Conservation (phyloP, 2,329 filamentous ascomycete species). For the Alternaria incomplexa region DNA sequence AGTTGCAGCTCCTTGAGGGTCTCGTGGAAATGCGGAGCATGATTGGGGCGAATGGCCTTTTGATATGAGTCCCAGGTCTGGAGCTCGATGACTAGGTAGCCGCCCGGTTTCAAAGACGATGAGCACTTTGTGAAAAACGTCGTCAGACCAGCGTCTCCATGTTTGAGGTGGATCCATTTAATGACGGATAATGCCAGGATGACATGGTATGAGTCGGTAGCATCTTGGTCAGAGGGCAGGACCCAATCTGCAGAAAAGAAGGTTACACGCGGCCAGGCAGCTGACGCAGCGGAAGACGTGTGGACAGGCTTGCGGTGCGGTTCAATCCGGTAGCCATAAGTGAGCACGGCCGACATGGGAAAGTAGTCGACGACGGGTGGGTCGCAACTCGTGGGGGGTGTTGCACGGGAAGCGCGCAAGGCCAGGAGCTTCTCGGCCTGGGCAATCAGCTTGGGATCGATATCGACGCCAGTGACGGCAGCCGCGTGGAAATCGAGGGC, state of each 20-base stretch:
- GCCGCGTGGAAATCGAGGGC: constrained; percentile 47
- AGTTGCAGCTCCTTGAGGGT: constrained; percentile 32
- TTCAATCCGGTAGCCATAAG: constrained; percentile 41
- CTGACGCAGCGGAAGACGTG: constrained; percentile 18
- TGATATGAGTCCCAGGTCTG: constrained; percentile 47
- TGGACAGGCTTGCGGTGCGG: constrained; percentile 21
- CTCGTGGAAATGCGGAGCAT: constrained; percentile 41
- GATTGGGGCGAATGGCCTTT: constrained; percentile 41
- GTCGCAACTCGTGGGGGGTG: constrained; percentile 25
- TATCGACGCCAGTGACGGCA: constrained; percentile 49
- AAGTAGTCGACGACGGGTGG: constrained; percentile 40
- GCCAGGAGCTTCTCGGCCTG: constrained; percentile 46
- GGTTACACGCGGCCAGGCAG: constrained; percentile 34
- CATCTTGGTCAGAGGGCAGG: constrained; percentile 29
- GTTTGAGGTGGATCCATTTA: constrained; percentile 49
- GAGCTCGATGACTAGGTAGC: constrained; percentile 43
- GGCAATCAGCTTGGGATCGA: constrained; percentile 45
- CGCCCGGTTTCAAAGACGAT: constrained; percentile 34
- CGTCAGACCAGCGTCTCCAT: constrained; percentile 41
- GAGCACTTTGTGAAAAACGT: constrained; percentile 44
- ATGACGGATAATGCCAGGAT: constrained; percentile 50
- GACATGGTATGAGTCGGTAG: constrained; percentile 39
- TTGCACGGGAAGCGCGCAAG: constrained; percentile 45
- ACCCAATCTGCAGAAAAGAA: constrained; percentile 46
- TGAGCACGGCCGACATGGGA: constrained; percentile 45